Evolutionary conservation across 2,329 filamentous ascomycete genomes (phyloP), one percentile per base, ranked within the genome.

Genomic region (Aureobasidium sp.): DNA sequence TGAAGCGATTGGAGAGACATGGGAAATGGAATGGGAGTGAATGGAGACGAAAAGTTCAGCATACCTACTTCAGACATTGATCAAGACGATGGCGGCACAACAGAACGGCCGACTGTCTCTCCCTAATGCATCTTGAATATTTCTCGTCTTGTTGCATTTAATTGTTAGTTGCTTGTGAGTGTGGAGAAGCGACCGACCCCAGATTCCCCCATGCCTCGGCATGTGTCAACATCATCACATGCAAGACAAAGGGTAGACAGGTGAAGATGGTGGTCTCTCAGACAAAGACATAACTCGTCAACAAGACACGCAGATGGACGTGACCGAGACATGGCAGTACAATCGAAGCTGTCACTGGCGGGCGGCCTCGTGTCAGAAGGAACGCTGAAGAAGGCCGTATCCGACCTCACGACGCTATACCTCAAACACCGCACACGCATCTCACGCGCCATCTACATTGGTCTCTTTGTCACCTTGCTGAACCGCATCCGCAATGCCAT

Each of bases 401-500:
- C 83, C 63, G 80, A 85, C 66, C 77, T 95, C 64, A 86, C 87
- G 2, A 74, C 79, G 54, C 80, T 90, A 51, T 96, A 96, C 74
- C 80, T 93, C 64, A 80, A 82, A 64, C 85, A 95, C 75, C 89
- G 91, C 67, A 90, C 85, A 54, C 84, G 84, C 66, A 91, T 96
- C 73, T 93, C 90, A 23, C 87, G 89, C 69, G 85, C 84, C 64
- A 84, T 95, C 67, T 95, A 95, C 78, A 78, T 95, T 64, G 86
- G 90, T 29, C 81, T 96, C 66, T 84, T 93, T 67, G 77, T 93
- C 66, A 85, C 90, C 50, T 84, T 96, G 63, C 80, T 87, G 63
- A 92, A 95, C 73, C 90, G 94, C 68, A 86, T 97, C 59, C 90
- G 92, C 68, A 86, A 90, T 82, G 92, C 93, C 67, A 87, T 97